A percentile compares a stretch with the other conserved stretches of the same genome.
phyloP scores from a whole-genome alignment of 768 basidiomycete genomes.

The Kwoniella bestiolae region DNA sequence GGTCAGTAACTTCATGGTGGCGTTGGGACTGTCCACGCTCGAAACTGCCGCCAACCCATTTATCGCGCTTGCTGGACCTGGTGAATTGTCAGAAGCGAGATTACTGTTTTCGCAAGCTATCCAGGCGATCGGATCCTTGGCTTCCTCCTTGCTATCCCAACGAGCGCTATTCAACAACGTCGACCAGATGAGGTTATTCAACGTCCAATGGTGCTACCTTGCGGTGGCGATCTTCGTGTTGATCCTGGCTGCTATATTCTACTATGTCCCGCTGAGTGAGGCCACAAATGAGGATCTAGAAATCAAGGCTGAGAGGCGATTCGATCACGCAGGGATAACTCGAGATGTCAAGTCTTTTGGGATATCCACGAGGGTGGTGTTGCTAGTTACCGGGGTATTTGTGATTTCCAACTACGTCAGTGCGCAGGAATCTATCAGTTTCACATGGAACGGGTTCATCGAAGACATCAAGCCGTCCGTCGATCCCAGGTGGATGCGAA shows the following conservation, averaged over 20 bases:
- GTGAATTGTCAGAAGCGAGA: conserved; percentile 46
- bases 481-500: conserved; percentile 31
- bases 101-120: conserved; percentile 55
- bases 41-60: conserved; percentile 55
- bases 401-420: conserved; percentile 47
- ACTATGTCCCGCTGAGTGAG: conserved; percentile 52
- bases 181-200: conserved; percentile 38
- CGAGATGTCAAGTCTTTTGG: conserved; percentile 25
- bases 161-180: conserved; percentile 41
- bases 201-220: conserved; percentile 55
- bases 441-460: conserved; percentile 32
- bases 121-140: conserved; percentile 46
- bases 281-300: conserved; percentile 50
- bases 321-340: conserved; percentile 33
- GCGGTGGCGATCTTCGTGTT: conserved; percentile 54
- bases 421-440: conserved; percentile 48
- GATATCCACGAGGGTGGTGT: conserved; percentile 21
- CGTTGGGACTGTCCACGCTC: conserved; percentile 45
- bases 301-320: conserved; percentile 30
- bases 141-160: conserved; percentile 44
- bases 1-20: conserved; percentile 53
- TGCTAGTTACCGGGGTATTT: conserved; percentile 33
- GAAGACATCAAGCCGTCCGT: conserved; percentile 23
- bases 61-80: conserved; percentile 55
- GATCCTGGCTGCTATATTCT: conserved; percentile 50